Base-by-base conservation (phyloP, 2,329 filamentous ascomycete genomes). In the Diaporthe citri region DNA sequence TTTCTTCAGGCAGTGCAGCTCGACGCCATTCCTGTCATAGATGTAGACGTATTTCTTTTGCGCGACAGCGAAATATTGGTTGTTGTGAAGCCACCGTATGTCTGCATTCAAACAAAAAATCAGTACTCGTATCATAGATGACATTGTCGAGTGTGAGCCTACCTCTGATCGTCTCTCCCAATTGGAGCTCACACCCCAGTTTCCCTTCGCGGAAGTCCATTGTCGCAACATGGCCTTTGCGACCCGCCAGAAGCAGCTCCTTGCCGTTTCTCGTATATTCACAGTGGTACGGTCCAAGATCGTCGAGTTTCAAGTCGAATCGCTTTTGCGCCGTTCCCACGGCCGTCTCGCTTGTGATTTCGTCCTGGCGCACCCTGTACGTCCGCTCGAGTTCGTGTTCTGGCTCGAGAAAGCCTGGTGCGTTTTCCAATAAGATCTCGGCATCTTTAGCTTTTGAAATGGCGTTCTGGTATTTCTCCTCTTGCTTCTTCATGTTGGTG, bases 31-130 rank as follows among this genome's bases (percentile, higher is more conserved):
- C 74, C 92, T 89, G 81, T 98, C 97, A 86, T 99, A 99, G 78
- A 99, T 98, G 86, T 98, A 99, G 77, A 97, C 94, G 79, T 97
- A 93, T 85, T 96, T 97, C 88, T 98, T 98, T 85, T 99, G 96
- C 59, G 97, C 95, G 17, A 98, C 95, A 0, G 96, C 96, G 85
- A 98, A 98, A 85, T 92, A 94, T 79, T 98, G 95, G 83, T 97
- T 96, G 83, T 98, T 98, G 85, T 98, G 95, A 80, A 98, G 88
- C 94, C 95, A 99, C 81, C 93, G 93, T 36, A 93, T 93, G 84
- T 98, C 96, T 75, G 71, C 3, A 43, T 34, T 6, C 13, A n/a
- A 46, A 34, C 25, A 25, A 7, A 51, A 10, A 17, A 28, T 75
- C 20, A 75, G 74, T 22, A 56, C 10, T 41, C 25, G n/a, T 7